These are phyloP conservation scores for Suillus decipiens DNA, from an alignment of 768 basidiomycete genomes.

Conservation along the genomic window DNA sequence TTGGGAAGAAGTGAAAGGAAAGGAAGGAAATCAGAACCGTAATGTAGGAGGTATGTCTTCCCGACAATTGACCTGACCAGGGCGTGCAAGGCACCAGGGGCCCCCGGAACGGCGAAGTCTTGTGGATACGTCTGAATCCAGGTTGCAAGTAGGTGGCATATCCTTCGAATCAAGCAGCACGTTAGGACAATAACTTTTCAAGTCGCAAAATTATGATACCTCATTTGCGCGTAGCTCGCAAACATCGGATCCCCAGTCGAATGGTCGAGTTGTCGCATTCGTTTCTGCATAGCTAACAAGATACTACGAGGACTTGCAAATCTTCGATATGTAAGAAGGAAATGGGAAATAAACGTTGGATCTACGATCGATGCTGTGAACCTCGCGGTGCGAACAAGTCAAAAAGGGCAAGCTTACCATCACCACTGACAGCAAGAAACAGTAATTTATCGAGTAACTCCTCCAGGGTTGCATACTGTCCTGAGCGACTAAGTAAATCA, in stretches of 20 bases:
- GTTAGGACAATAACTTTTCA: slow-evolving; percentile 12
- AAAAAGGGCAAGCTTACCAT: slow-evolving; percentile 50
- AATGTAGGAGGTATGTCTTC: slow-evolving; percentile 82
- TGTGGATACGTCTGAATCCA: slow-evolving; percentile 78
- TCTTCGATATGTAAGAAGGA: slow-evolving; percentile 80
- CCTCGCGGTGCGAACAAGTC: slow-evolving; percentile 10
- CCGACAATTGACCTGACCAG: slow-evolving; percentile 77
- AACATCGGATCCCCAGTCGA: slow-evolving; percentile 81
- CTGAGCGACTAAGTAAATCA: slow-evolving; percentile 45
- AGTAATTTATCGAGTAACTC: slow-evolving; percentile 81
- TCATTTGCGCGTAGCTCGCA: slow-evolving; percentile 87
- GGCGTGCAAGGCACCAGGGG: slow-evolving; percentile 70
- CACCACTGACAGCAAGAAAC: slow-evolving; percentile 81
- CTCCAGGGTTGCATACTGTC: slow-evolving; percentile 75
- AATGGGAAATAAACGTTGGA: slow-evolving; percentile 74
- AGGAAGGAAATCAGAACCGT: slow-evolving; percentile 80
- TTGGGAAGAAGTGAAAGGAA: slow-evolving; percentile 70
- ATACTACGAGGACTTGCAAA: slow-evolving; percentile 80
- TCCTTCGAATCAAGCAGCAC: slow-evolving; percentile 42
- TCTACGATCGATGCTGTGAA: slow-evolving; percentile 45
- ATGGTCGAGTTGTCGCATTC: slow-evolving; percentile 75
- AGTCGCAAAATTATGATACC: slow-evolving; percentile 41
- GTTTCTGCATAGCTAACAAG: slow-evolving; percentile 85
- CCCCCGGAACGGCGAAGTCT: slow-evolving; percentile 79
- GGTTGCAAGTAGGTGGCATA: slow-evolving; percentile 74